Evolutionary conservation across 2,329 filamentous ascomycete genomes (phyloP).

Genomic region (Parastagonospora nodorum): DNA sequence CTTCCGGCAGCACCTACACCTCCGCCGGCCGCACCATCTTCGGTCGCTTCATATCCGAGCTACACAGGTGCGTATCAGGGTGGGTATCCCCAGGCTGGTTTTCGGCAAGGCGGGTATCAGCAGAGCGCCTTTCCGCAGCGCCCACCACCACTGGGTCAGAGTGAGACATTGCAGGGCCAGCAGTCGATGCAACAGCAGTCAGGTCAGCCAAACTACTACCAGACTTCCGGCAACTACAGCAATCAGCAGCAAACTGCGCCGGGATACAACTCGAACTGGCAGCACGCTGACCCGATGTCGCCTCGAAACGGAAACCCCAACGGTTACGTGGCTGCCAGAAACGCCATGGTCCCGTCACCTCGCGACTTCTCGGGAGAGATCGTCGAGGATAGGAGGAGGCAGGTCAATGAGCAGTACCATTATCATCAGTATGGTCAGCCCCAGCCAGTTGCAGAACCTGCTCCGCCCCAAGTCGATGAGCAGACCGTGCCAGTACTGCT

Average conservation of each 20-base stretch:
- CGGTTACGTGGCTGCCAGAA: constrained; percentile 1
- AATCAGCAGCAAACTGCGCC: constrained; percentile 10
- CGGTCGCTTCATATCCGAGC: constrained; percentile 22
- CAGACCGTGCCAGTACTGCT: constrained; percentile 28
- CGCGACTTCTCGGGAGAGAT: constrained; percentile 12
- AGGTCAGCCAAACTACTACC: constrained; percentile 6
- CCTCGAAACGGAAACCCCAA: constrained; percentile 6
- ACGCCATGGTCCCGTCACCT: constrained; percentile 18
- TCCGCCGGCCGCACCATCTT: constrained; percentile 27
- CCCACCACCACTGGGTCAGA: constrained; percentile 22
- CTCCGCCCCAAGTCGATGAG: constrained; percentile 16
- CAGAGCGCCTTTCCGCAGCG: constrained; percentile 20
- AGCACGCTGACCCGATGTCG: constrained; percentile 17
- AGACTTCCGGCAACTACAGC: background rate
- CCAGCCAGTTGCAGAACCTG: constrained; percentile 9
- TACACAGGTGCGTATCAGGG: constrained; percentile 18
- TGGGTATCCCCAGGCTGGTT: constrained; percentile 14
- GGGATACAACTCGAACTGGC: constrained; percentile 20
- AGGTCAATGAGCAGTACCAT: constrained; percentile 19
- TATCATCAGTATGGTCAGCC: constrained; percentile 19
- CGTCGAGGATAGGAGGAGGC: constrained; percentile 15
- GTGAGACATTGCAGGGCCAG: constrained; percentile 10
- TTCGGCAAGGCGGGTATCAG: constrained; percentile 11
- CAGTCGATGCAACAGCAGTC: constrained; percentile 11
- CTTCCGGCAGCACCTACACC: constrained; percentile 35